These are phyloP conservation scores for Trametes gibbosa DNA, from an alignment of 768 basidiomycete genomes.

Conservation along the genomic window DNA sequence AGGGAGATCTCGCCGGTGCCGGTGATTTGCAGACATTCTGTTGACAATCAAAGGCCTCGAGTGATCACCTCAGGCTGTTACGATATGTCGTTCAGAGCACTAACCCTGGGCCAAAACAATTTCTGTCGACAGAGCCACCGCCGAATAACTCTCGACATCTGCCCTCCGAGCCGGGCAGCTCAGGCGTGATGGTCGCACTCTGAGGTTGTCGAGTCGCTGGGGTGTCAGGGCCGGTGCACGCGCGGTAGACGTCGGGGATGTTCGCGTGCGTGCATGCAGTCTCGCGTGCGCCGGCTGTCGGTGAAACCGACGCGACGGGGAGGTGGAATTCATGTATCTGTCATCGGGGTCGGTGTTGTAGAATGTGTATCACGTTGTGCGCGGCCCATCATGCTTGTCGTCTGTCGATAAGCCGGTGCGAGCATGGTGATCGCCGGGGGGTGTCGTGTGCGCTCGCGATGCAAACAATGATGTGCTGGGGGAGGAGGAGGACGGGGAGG, in stretches of 20 bases:
- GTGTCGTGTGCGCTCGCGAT: not conserved
- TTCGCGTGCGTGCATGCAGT: not conserved
- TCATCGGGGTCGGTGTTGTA: not conserved
- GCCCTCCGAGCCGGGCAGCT: too few relatives aligned
- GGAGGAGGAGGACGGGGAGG: not conserved
- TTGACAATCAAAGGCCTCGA: too few relatives aligned
- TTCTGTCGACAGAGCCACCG: too few relatives aligned
- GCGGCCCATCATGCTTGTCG: not conserved
- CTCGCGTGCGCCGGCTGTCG: not conserved
- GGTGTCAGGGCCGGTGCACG: not conserved
- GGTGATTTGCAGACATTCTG: too few relatives aligned
- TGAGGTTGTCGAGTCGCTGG: not conserved
- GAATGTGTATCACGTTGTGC: not conserved
- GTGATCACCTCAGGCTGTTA: too few relatives aligned
- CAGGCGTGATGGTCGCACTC: too few relatives aligned
- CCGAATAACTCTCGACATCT: too few relatives aligned
- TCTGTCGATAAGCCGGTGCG: not conserved
- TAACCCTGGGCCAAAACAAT: too few relatives aligned
- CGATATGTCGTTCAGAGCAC: too few relatives aligned
- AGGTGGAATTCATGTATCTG: slow-evolving; percentile 1
- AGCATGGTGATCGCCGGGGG: not conserved
- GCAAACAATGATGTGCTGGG: not conserved
- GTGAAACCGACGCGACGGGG: not conserved
- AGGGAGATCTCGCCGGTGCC: too few relatives aligned
- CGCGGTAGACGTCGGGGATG: not conserved